phyloP scores from a whole-genome alignment of 495 filamentous ascomycete genomes.

The Trichoderma virens region DNA sequence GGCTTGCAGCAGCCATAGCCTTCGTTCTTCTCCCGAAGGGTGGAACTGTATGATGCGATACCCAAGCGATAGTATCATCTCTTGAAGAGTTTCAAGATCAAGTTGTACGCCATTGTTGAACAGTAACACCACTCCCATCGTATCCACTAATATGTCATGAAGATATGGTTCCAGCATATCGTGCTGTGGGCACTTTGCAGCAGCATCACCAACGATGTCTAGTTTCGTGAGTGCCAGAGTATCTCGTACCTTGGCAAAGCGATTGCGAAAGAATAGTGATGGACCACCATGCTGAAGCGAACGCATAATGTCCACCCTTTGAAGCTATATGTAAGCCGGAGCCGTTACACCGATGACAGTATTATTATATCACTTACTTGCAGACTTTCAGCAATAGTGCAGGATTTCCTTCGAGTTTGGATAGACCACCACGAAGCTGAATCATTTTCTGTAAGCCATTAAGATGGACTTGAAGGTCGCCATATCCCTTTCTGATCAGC shows the following conservation, averaged over 20 bases:
- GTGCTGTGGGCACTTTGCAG: constrained; percentile 4
- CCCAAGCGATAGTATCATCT: constrained; percentile 20
- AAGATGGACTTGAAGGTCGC: constrained; percentile 12
- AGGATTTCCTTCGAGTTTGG: constrained; percentile 6
- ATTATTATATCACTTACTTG: constrained; percentile 18
- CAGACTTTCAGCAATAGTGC: constrained; percentile 13
- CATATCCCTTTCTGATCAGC: background rate
- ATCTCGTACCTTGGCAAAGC: constrained; percentile 16
- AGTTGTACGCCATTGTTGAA: constrained; percentile 15
- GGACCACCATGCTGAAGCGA: constrained; percentile 19
- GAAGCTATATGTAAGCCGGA: background rate
- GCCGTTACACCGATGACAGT: background rate
- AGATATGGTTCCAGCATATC: background rate
- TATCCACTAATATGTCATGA: background rate
- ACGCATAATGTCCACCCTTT: constrained; percentile 19
- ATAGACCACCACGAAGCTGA: constrained; percentile 15
- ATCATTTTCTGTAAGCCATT: constrained; percentile 14
- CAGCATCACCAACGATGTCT: constrained; percentile 11
- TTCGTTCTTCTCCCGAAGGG: constrained; percentile 13
- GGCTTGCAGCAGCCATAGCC: constrained; percentile 9
- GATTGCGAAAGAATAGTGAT: constrained; percentile 20
- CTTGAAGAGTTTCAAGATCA: constrained; percentile 15
- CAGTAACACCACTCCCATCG: background rate
- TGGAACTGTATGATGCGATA: constrained; percentile 18
- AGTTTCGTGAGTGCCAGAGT: constrained; percentile 13